A percentile compares a stretch with the other conserved stretches of the same genome.
phyloP scores from a whole-genome alignment of 208 protist genomes.

The Leishmania gerbilli region DNA sequence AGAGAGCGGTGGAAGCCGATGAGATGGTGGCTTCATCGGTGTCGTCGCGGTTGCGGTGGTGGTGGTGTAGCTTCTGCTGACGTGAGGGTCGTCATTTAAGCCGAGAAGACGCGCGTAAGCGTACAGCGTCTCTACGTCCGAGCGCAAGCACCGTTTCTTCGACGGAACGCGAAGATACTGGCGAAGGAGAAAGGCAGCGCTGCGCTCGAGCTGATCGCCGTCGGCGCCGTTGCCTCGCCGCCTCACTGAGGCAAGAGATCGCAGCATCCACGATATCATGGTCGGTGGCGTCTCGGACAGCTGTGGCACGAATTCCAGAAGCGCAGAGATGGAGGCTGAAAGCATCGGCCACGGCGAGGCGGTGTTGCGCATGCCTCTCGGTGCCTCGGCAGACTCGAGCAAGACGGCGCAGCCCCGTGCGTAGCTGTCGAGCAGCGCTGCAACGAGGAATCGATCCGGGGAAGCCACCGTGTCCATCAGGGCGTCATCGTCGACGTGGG shows the following conservation, averaged over 20 bases:
- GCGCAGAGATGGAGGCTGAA: background rate
- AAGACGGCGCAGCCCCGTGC: background rate
- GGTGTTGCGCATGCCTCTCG: background rate
- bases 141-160: slow-evolving; percentile 7
- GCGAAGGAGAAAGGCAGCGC: slow-evolving; percentile 5
- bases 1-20: background rate
- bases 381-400: background rate
- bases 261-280: slow-evolving; percentile 30
- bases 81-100: background rate
- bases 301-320: slow-evolving; percentile 13
- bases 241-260: slow-evolving; percentile 9
- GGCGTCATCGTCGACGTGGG: background rate
- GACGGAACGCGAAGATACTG: background rate
- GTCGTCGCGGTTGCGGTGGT: background rate
- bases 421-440: slow-evolving; percentile 7
- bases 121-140: slow-evolving; percentile 25
- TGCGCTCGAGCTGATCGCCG: background rate
- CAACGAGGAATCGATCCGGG: slow-evolving; percentile 8
- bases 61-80: background rate
- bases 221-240: background rate
- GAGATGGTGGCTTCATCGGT: background rate
- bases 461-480: background rate
- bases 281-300: slow-evolving; percentile 4
- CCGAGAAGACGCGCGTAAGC: slow-evolving; percentile 3
- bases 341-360: background rate